Evolutionary conservation across 495 filamentous ascomycete genomes (phyloP).

Genomic region (Trichoderma reesei): DNA sequence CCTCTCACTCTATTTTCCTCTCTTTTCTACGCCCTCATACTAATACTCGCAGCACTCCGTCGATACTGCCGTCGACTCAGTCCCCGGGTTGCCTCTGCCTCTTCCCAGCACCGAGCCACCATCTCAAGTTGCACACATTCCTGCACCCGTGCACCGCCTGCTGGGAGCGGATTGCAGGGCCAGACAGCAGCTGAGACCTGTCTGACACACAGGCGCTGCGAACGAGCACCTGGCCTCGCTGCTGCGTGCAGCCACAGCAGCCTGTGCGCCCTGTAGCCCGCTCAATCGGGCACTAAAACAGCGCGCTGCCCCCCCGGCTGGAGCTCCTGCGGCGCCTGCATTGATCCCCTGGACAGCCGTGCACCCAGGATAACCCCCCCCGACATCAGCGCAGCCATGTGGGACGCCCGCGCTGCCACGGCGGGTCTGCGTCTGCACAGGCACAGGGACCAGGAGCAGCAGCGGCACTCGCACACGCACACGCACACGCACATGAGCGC

Average conservation of each 20-base stretch:
- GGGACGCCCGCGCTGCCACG: conserved; percentile 6
- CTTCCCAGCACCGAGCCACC: too few species aligned
- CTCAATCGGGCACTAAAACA: not conserved
- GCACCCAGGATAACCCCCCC: not conserved
- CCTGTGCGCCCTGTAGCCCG: not conserved
- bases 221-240: not conserved
- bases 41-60: too few species aligned
- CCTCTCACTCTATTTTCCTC: not conserved
- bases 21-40: too few species aligned
- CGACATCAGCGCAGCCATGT: not conserved
- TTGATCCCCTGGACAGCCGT: not conserved
- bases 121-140: too few species aligned
- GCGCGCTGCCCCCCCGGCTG: not conserved
- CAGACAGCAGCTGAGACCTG: not conserved
- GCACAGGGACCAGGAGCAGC: not conserved
- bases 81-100: too few species aligned
- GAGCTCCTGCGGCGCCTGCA: not conserved
- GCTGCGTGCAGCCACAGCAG: not conserved
- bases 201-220: conserved; percentile 1
- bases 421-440: not conserved
- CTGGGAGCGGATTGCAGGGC: not conserved
- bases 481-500: not conserved
- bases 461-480: not conserved
- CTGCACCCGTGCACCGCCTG: too few species aligned
- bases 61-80: too few species aligned